Conservation (phyloP, 306 rosid species). For the Albizia julibrissin region DNA sequence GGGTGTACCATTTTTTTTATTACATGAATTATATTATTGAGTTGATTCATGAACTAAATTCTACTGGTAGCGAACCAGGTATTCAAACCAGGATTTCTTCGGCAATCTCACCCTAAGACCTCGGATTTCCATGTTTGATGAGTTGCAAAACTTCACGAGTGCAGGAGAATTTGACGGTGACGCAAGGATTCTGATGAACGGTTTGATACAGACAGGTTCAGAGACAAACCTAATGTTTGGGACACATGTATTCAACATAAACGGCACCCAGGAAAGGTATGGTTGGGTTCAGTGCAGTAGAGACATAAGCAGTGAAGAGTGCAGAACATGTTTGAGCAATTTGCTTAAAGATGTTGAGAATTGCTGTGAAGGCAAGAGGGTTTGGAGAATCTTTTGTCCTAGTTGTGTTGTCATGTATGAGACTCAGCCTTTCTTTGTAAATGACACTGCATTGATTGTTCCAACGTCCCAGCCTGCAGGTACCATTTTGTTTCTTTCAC, state of each 20-base stretch:
- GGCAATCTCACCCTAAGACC: constrained; percentile 34
- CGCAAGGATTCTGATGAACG: constrained; percentile 46
- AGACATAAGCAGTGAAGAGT: constrained; percentile 44
- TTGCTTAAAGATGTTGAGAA: constrained; percentile 42
- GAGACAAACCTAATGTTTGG: constrained; percentile 38
- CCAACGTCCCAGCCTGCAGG: constrained; percentile 27
- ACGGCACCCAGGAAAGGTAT: constrained; percentile 49
- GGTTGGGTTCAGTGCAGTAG: constrained; percentile 55
- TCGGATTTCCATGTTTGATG: constrained; percentile 47
- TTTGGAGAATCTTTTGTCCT: constrained; percentile 50
- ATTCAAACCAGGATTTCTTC: constrained; percentile 40
- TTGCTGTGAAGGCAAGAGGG: constrained; percentile 43
- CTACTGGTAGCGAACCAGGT: constrained; percentile 8
- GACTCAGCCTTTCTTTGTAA: constrained; percentile 45
- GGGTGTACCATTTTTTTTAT: too few species aligned
- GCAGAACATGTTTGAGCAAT: constrained; percentile 48
- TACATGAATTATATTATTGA: too few species aligned
- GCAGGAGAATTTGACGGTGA: constrained; percentile 50
- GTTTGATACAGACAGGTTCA: constrained; percentile 44
- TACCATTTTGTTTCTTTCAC: constrained; percentile 6
- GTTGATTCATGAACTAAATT: too few species aligned
- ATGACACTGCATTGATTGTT: background rate
- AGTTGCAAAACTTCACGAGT: constrained; percentile 39
- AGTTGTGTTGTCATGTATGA: constrained; percentile 51
- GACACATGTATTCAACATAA: constrained; percentile 47